These are phyloP conservation scores for Hygrocybe punicea DNA, from an alignment of 768 basidiomycete genomes.

Conservation along the genomic window DNA sequence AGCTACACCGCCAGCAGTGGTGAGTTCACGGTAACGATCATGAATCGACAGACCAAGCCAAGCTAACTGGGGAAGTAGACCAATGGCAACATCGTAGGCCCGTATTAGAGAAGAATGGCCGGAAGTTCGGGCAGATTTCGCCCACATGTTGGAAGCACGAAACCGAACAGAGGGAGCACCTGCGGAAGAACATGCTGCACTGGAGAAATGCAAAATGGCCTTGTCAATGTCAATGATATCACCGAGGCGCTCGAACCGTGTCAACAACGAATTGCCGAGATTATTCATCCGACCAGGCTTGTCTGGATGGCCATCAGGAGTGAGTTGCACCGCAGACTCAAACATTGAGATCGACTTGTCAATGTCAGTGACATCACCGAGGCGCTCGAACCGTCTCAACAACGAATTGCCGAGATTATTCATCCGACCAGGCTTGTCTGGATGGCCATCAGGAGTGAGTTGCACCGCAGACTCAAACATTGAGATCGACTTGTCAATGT, in stretches of 20 bases:
- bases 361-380: not conserved
- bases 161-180: not conserved
- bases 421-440: conserved; percentile 3
- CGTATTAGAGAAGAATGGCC: not conserved
- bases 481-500: conserved; percentile 6
- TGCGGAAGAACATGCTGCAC: not conserved
- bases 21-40: conserved; percentile 9
- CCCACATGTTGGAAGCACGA: not conserved
- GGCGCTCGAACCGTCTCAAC: too few relatives aligned
- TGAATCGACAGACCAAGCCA: conserved; percentile 17
- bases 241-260: conserved; percentile 7
- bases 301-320: not conserved
- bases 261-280: conserved; percentile 13
- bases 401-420: conserved; percentile 7
- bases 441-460: conserved; percentile 4
- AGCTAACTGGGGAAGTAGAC: conserved; percentile 13
- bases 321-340: not conserved
- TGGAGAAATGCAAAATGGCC: conserved; percentile 4
- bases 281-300: not conserved
- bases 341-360: not conserved
- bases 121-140: not conserved
- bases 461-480: conserved; percentile 1
- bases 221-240: conserved; percentile 9
- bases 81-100: conserved; percentile 9
- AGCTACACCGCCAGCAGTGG: conserved; percentile 5